Evolutionary conservation across 2,329 filamentous ascomycete species (phyloP), one percentile per base, ranked within the genome.

Genomic region (Hypoxylon sp.): DNA sequence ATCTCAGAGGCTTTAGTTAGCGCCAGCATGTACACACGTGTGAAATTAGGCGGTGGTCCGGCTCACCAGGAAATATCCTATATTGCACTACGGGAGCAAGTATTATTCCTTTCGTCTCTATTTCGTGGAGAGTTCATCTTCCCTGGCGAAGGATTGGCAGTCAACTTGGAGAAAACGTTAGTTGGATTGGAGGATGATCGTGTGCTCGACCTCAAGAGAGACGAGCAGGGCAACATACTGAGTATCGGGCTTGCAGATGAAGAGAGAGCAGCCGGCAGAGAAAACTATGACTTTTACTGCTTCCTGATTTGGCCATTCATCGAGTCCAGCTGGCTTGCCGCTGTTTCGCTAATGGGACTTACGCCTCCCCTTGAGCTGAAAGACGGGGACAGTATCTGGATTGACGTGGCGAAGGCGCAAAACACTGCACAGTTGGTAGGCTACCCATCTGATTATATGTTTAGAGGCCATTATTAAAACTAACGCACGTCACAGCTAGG

Each of bases 291-390:
- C 78, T 99, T 99, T 80, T 98, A 98, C 82, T 98, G 95, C 82
- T 99, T 98, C 85, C 83, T 99, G 19, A 94, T 99, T 70, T 99
- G 96, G 96, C 96, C 96, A 0, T 99, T 99, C 74, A 94, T 98
- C 72, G 96, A 99, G 80, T 92, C 94, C 0, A 91, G 88, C 58
- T 99, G 96, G 96, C 87, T 99, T 1, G 94, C 94, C 10, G 92
- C 94, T 0, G 91, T 98, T 0, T 94, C 92, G 0, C 84, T 98
- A 0, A 91, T 97, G 84, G 94, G 95, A 48, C 85, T 98, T 13
- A 91, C 93, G 0, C 94, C 94, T 1, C 94, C 93, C 3, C 76
- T 80, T 0, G 82, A 77, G 0, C 79, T 85, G 64, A 82, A 84
- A n/a, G 84, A 85, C n/a, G 89, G 91, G 50, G 89, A 91, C 52